phyloP scores from a whole-genome alignment of 306 rosid species.

The Malus fusca region DNA sequence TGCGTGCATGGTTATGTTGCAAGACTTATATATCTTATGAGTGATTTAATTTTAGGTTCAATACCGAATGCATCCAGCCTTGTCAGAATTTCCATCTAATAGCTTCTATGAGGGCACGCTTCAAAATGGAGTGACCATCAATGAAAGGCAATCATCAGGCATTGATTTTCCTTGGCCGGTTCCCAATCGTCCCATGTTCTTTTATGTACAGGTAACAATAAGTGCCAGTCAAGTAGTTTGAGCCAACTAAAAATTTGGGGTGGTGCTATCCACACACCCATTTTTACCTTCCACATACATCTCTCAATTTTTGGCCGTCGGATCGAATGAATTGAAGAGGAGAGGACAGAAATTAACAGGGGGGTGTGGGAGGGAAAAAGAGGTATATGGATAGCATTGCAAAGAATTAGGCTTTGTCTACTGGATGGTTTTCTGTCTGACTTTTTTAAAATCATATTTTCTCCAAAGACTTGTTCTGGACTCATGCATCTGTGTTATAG shows the following conservation, averaged over 20 bases:
- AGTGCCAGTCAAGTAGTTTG: neutral
- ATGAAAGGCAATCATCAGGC: conserved; percentile 90
- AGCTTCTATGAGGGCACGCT: conserved; percentile 98
- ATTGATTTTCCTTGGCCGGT: conserved; percentile 99
- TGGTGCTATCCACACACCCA: neutral
- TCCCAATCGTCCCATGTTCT: conserved; percentile 98
- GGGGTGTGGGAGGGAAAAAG: too few species aligned
- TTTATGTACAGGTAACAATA: conserved; percentile 83
- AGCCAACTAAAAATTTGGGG: neutral
- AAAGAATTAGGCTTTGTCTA: neutral
- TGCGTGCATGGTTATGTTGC: neutral
- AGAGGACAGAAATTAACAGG: too few species aligned
- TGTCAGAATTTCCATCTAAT: conserved; percentile 96
- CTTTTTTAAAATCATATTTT: neutral
- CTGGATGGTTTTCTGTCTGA: neutral
- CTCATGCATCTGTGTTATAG: conserved; percentile 34
- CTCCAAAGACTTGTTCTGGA: neutral
- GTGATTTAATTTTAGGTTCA: conserved; percentile 60
- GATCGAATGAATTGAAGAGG: too few species aligned
- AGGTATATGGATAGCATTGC: neutral
- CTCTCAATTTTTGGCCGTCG: too few species aligned
- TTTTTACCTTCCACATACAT: too few species aligned
- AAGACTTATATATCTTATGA: neutral
- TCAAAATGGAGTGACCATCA: conserved; percentile 95
- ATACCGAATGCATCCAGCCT: conserved; percentile 98